A percentile compares a stretch with the other conserved stretches of the same genome.
Evolutionary conservation across 257 asterid genomes (phyloP).

Genomic region (Fraxinus quadrangulata): DNA sequence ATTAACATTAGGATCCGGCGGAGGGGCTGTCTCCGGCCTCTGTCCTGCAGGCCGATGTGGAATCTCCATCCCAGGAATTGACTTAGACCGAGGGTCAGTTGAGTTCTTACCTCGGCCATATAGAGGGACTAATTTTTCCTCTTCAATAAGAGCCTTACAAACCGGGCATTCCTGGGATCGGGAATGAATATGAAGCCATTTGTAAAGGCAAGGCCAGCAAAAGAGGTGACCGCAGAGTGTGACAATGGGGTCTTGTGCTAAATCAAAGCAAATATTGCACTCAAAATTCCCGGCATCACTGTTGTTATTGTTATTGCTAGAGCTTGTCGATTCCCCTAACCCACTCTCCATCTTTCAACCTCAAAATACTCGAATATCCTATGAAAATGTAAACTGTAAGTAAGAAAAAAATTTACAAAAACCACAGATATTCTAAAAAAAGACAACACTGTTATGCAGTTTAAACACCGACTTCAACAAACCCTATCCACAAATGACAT

Average conservation of each 20-base stretch:
- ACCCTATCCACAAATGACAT: background rate
- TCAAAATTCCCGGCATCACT: slow-evolving; percentile 69
- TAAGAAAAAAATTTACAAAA: background rate
- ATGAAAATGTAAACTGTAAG: background rate
- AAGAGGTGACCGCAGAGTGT: slow-evolving; percentile 74
- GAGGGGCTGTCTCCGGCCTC: slow-evolving; percentile 61
- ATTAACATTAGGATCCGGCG: slow-evolving; percentile 45
- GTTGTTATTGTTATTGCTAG: slow-evolving; percentile 41
- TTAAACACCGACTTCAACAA: background rate
- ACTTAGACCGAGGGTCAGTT: slow-evolving; percentile 39
- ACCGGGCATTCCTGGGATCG: slow-evolving; percentile 47
- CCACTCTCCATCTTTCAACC: slow-evolving; percentile 49
- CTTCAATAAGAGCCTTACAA: slow-evolving; percentile 48
- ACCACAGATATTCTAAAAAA: background rate
- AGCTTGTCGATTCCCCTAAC: slow-evolving; percentile 59
- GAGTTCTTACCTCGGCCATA: slow-evolving; percentile 46
- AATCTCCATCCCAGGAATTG: slow-evolving; percentile 54
- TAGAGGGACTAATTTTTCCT: slow-evolving; percentile 41
- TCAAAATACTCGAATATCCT: slow-evolving; percentile 24
- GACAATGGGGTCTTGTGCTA: slow-evolving; percentile 71
- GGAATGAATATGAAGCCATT: slow-evolving; percentile 51
- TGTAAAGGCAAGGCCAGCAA: slow-evolving; percentile 73
- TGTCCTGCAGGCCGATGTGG: slow-evolving; percentile 61
- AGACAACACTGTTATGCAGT: background rate
- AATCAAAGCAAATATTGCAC: slow-evolving; percentile 70